A percentile compares a stretch with the other conserved stretches of the same genome.
Conservation (phyloP, 495 filamentous ascomycete species). For the Penicillium parvum region DNA sequence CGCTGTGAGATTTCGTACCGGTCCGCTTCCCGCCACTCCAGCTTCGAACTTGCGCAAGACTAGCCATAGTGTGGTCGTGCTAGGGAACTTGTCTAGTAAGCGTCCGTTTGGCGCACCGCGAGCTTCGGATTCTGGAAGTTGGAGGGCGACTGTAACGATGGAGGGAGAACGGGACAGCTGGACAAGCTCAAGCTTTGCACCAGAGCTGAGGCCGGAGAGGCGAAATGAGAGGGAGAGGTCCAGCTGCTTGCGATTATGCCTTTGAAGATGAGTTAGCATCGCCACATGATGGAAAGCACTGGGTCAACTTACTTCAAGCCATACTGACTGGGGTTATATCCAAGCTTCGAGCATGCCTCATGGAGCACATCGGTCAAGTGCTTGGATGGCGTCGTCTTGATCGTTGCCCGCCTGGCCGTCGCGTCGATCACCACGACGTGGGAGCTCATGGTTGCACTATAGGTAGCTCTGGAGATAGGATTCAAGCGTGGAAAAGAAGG, state of each 20-base stretch:
- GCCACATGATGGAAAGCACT: not conserved
- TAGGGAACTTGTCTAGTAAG: conserved; percentile 76
- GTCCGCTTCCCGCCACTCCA: conserved; percentile 50
- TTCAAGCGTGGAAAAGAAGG: not conserved
- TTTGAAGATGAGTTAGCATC: conserved; percentile 26
- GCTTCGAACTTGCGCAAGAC: conserved; percentile 85
- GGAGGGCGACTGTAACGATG: conserved; percentile 78
- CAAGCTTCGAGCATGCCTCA: conserved; percentile 80
- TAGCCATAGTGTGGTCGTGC: conserved; percentile 79
- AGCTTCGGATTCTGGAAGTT: conserved; percentile 66
- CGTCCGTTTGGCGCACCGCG: conserved; percentile 53
- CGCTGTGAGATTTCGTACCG: conserved; percentile 70
- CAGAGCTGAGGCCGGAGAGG: conserved; percentile 77
- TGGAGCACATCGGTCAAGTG: conserved; percentile 76
- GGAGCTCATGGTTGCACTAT: conserved; percentile 60
- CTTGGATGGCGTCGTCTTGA: conserved; percentile 79
- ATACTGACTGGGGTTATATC: conserved; percentile 66
- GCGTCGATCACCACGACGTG: conserved; percentile 85
- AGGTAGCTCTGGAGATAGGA: not conserved
- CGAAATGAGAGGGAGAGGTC: conserved; percentile 81
- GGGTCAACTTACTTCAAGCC: conserved; percentile 64
- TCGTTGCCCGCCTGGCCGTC: conserved; percentile 62
- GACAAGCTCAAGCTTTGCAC: conserved; percentile 91
- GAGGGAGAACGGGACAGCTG: conserved; percentile 74
- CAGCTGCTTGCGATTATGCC: conserved; percentile 75